Evolutionary conservation across 192 early-diverging fungal species (phyloP).

Genomic region (Entomortierella parvispora): DNA sequence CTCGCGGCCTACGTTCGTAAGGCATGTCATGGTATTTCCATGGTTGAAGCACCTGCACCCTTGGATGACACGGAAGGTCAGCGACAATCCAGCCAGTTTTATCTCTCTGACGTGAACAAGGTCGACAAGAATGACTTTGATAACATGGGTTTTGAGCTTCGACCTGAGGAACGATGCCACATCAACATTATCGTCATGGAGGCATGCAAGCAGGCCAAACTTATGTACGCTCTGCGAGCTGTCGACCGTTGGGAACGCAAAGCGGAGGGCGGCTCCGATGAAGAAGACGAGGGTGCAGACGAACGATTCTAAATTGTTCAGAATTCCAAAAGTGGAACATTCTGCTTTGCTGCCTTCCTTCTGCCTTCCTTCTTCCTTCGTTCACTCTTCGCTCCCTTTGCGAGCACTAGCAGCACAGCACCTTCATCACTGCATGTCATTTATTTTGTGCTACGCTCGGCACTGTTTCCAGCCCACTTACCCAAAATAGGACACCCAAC

Average conservation of each 20-base stretch:
- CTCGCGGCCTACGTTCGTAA: conserved; percentile 58
- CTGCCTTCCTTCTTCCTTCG: too few species aligned
- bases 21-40: conserved; percentile 52
- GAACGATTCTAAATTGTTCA: conserved; percentile 33
- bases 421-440: too few species aligned
- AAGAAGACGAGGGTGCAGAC: conserved; percentile 46
- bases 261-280: conserved; percentile 18
- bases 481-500: too few species aligned
- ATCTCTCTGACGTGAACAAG: conserved; percentile 40
- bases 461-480: too few species aligned
- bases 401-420: too few species aligned
- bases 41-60: conserved; percentile 7
- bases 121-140: conserved; percentile 61
- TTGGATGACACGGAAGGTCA: conserved; percentile 10
- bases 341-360: too few species aligned
- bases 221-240: conserved; percentile 62
- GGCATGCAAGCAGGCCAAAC: conserved; percentile 63
- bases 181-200: conserved; percentile 63
- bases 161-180: conserved; percentile 69
- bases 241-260: conserved; percentile 44
- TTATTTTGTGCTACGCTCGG: too few species aligned
- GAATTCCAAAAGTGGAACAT: too few species aligned
- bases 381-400: too few species aligned
- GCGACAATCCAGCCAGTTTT: conserved; percentile 1
- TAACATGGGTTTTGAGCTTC: conserved; percentile 61